A percentile compares a stretch with the other conserved stretches of the same genome.
phyloP scores from a whole-genome alignment of 495 filamentous ascomycete species.

The Talaromyces adpressus region DNA sequence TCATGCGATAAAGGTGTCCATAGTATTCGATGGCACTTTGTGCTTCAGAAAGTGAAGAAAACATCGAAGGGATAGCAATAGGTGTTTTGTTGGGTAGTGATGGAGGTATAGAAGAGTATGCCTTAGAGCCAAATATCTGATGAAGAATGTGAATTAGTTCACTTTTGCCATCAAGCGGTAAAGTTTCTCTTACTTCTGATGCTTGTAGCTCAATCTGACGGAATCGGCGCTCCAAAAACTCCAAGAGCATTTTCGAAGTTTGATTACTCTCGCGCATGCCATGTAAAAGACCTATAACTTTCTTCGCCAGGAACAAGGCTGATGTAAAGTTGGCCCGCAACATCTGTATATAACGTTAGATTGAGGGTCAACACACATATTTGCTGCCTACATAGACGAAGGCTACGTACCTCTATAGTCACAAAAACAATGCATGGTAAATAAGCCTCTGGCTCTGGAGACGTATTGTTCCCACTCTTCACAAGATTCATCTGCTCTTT shows the following conservation, averaged over 20 bases:
- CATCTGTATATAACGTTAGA: background rate
- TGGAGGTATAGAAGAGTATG: background rate
- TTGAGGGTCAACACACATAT: background rate
- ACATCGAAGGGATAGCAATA: background rate
- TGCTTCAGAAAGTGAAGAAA: slow-evolving; percentile 2
- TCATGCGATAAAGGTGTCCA: background rate
- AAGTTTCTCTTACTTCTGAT: background rate
- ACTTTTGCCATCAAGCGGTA: background rate
- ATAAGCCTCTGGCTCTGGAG: background rate
- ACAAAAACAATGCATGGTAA: slow-evolving; percentile 3
- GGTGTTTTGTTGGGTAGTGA: background rate
- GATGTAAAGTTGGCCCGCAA: slow-evolving; percentile 2
- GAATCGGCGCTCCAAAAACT: background rate
- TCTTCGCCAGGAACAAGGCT: background rate
- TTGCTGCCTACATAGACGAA: background rate
- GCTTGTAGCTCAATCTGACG: slow-evolving; percentile 1
- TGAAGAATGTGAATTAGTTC: background rate
- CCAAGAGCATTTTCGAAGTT: background rate
- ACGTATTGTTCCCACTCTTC: background rate
- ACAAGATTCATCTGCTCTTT: slow-evolving; percentile 10
- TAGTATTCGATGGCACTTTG: background rate
- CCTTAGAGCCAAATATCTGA: background rate
- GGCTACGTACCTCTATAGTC: background rate
- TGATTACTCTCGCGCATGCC: background rate
- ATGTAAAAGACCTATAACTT: background rate